Evolutionary conservation across 164 flowering plant genomes (phyloP).

Genomic region (Amborella trichopoda): DNA sequence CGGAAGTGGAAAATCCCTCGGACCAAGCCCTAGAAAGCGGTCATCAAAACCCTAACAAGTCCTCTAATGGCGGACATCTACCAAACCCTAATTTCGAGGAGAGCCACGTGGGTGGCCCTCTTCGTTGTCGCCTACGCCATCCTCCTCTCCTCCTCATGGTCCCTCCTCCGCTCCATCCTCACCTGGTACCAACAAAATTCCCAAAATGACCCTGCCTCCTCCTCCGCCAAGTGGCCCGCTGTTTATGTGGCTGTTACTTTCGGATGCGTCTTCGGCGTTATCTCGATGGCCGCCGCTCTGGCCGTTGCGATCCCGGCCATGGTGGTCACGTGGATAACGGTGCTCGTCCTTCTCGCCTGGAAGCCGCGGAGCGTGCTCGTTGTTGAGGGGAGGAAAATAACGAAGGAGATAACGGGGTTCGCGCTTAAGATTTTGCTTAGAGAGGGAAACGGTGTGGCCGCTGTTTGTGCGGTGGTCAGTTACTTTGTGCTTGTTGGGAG

Average conservation of each 20-base stretch:
- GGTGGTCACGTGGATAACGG: slow-evolving; percentile 66
- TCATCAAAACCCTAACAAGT: background rate
- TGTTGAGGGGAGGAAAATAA: slow-evolving; percentile 45
- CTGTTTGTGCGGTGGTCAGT: slow-evolving; percentile 31
- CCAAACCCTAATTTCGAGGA: background rate
- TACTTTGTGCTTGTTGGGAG: slow-evolving; percentile 14
- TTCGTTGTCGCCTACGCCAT: slow-evolving; percentile 10
- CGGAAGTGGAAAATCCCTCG: background rate
- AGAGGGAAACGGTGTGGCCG: slow-evolving; percentile 28
- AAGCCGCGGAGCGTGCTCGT: slow-evolving; percentile 47
- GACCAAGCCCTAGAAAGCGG: background rate
- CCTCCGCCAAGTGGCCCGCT: slow-evolving; percentile 18
- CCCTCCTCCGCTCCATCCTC: slow-evolving; percentile 14
- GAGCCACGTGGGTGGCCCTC: slow-evolving; percentile 11
- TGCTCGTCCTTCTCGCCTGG: slow-evolving; percentile 57
- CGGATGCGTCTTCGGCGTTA: slow-evolving; percentile 14
- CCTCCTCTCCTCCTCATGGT: slow-evolving; percentile 14
- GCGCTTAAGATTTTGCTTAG: slow-evolving; percentile 26
- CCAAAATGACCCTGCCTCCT: background rate
- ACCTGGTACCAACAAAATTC: slow-evolving; percentile 9
- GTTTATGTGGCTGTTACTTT: slow-evolving; percentile 12
- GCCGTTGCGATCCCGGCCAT: slow-evolving; percentile 48
- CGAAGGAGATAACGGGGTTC: slow-evolving; percentile 37
- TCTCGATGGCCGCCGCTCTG: slow-evolving; percentile 20
- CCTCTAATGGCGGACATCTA: background rate